phyloP scores from a whole-genome alignment of 176 grass and related monocot species.

The Lolium multiflorum region DNA sequence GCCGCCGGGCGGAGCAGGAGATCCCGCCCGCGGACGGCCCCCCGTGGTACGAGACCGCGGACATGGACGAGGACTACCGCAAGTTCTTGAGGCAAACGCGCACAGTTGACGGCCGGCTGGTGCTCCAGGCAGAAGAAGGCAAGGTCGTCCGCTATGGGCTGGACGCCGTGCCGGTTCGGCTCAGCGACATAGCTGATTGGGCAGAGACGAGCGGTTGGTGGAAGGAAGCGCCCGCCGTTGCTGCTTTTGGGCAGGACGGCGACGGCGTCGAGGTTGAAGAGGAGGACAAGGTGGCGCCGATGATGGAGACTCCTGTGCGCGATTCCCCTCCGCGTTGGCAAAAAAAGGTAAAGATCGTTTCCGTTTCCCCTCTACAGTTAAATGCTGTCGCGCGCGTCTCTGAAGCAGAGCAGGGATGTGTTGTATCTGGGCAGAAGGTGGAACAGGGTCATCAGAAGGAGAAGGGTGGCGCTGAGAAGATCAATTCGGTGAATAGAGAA shows the following conservation, averaged over 20 bases:
- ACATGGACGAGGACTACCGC: conserved; percentile 50
- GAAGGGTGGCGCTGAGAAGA: background rate
- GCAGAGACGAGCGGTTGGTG: conserved; percentile 1
- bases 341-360: background rate
- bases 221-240: background rate
- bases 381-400: background rate
- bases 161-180: background rate
- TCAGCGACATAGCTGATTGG: background rate
- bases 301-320: background rate
- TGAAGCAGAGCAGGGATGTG: background rate
- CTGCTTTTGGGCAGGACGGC: background rate
- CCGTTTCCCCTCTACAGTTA: background rate
- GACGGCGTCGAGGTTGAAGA: background rate
- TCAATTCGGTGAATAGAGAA: background rate
- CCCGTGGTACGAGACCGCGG: conserved; percentile 10
- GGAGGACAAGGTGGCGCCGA: background rate
- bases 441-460: background rate
- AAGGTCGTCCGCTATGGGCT: conserved; percentile 4
- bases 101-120: conserved; percentile 24
- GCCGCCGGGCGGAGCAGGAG: background rate
- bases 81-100: conserved; percentile 40
- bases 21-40: background rate
- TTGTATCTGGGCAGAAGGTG: background rate
- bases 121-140: conserved; percentile 37
- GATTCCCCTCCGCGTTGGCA: background rate